Percentiles rank a stretch among this genome's conserved stretches.
Evolutionary conservation across 257 asterid genomes (phyloP).

Genomic region (Anisodus tanguticus): DNA sequence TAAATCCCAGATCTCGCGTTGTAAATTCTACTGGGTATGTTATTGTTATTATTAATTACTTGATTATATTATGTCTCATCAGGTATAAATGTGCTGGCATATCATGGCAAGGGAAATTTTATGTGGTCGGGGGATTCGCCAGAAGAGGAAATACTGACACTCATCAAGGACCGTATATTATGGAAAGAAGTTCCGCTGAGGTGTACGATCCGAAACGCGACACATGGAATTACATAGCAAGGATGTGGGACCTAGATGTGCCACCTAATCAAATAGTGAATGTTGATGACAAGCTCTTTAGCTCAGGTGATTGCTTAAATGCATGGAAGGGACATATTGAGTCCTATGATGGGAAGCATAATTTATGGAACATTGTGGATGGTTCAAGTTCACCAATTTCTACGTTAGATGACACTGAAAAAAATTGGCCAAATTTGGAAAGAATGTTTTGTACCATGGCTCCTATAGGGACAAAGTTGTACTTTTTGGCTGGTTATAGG

Average conservation of each 20-base stretch:
- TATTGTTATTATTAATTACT: not conserved
- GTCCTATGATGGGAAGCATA: constrained; percentile 49
- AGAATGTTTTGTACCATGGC: constrained; percentile 64
- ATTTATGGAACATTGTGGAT: constrained; percentile 56
- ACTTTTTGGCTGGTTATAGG: constrained; percentile 52
- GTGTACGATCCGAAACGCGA: constrained; percentile 43
- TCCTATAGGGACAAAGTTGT: constrained; percentile 50
- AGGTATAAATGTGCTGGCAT: constrained; percentile 63
- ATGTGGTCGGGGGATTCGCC: constrained; percentile 61
- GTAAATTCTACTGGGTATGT: too few species aligned
- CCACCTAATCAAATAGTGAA: constrained; percentile 69
- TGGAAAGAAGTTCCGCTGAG: constrained; percentile 60
- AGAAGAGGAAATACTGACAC: constrained; percentile 35
- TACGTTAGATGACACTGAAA: constrained; percentile 25
- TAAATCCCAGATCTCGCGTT: too few species aligned
- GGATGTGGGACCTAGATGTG: constrained; percentile 75
- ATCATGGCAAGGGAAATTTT: constrained; percentile 52
- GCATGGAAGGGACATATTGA: constrained; percentile 72
- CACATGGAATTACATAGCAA: constrained; percentile 46
- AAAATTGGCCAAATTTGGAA: constrained; percentile 29
- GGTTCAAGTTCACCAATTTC: constrained; percentile 51
- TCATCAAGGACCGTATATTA: constrained; percentile 43
- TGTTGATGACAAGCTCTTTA: constrained; percentile 52
- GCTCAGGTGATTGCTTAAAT: constrained; percentile 68
- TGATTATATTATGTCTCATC: not conserved